phyloP scores from a whole-genome alignment of 306 rosid genomes.

The Astragalus glycyphyllos region DNA sequence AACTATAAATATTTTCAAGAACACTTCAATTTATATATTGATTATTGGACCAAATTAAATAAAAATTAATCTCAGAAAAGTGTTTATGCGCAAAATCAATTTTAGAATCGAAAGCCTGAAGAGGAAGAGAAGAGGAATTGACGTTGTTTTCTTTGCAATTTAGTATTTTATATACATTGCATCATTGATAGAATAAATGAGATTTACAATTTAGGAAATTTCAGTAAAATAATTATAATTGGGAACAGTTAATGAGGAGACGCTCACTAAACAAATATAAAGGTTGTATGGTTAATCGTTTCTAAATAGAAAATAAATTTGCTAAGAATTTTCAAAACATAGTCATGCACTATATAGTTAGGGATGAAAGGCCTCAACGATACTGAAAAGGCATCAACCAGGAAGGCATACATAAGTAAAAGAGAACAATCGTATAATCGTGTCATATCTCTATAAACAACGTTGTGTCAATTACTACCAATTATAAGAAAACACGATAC shows the following conservation, averaged over 20 bases:
- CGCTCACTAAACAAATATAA: neutral
- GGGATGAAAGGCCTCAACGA: neutral
- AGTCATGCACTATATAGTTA: neutral
- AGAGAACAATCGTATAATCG: neutral
- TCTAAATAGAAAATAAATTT: neutral
- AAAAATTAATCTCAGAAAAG: too few relatives aligned
- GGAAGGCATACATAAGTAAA: neutral
- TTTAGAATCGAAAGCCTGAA: too few relatives aligned
- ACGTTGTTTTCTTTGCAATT: too few relatives aligned
- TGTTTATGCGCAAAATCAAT: too few relatives aligned
- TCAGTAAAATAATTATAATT: neutral
- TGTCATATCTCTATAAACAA: neutral
- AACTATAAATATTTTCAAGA: too few relatives aligned
- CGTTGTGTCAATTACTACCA: neutral
- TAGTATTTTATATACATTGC: too few relatives aligned
- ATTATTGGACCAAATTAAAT: too few relatives aligned
- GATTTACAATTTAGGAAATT: neutral
- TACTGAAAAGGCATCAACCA: neutral
- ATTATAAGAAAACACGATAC: constrained; percentile 6
- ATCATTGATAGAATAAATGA: too few relatives aligned
- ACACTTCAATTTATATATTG: too few relatives aligned
- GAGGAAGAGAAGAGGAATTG: too few relatives aligned
- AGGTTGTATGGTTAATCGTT: neutral
- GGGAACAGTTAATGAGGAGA: neutral
- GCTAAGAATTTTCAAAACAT: neutral